Evolutionary conservation across 805 yeast genomes (phyloP), one percentile per base, ranked within the genome.

Genomic region (Lipomyces starkeyi): DNA sequence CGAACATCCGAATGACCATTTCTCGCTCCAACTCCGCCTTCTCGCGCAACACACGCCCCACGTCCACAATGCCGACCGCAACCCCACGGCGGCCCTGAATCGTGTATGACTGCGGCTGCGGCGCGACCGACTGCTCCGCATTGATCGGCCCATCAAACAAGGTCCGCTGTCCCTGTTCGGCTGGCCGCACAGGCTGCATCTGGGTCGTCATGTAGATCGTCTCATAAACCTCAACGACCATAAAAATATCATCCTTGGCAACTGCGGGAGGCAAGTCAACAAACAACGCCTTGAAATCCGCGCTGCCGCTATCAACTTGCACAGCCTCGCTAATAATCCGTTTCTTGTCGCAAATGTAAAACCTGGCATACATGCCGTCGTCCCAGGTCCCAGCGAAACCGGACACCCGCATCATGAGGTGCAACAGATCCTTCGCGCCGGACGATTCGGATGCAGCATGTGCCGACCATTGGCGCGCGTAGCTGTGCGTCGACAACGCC

Each of bases 21-120:
- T 88, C 89, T 81, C 74, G 86, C 86, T 63, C 93, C 88, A 20
- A 82, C 40, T 90, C 91, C 64, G 85, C 85, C 71, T 85, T 85
- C 67, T 85, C 83, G 7, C 91, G 85, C 75, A 92, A 90, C 29
- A 91, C 85, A 72, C 97, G 84, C 4, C 95, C 87, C 60, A 92
- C 88, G 78, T 92, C 97, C 52, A 91, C 85, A 17, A 90, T 95
- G 77, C 97, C 97, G 2, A 93, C 93, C 52, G 94, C 95, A 17
- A 92, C 86, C 66, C 97, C 97, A 75, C 88, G 88, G 75, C 91
- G 87, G 59, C 89, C 70, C 43, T 73, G 63, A 56, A 57, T 49
- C 20, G 66, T 62, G 64, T 66, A 59, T 17, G 63, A 55, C 43
- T 63, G 56, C 13, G 56, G n/a, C 17, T 7, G 20, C 17, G 43